Evolutionary conservation across 2,329 filamentous ascomycete genomes (phyloP), one percentile per base, ranked within the genome.

Genomic region (Myriosclerotinia scirpicola): DNA sequence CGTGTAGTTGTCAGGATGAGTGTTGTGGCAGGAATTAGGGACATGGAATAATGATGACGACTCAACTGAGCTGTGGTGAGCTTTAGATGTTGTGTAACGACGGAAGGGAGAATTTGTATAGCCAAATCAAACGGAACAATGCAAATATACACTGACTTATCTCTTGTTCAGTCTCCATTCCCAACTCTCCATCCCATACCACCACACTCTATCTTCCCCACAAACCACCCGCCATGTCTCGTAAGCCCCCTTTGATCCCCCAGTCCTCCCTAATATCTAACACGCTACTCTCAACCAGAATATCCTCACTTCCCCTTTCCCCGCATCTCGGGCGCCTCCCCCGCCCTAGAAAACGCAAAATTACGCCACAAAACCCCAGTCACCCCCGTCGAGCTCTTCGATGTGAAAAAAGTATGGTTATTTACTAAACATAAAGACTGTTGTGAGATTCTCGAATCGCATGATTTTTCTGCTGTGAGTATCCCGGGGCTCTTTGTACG

Each of bases 351-450:
- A 69, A 83, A 79, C 64, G 80, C 80, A 3, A 73, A 73, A 4
- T 76, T 83, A 30, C 77, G 81, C 9, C 77, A 76, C n/a, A 78
- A 73, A 1, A 75, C 80, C 5, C 81, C 81, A 0, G 76, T 83
- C 6, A 81, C 81, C 0, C 72, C 75, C 65, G 80, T 83, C 17
- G 77, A 78, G 69, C 77, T 83, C 12, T 83, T 77, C 67, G 81
- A 83, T 69, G 80, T 79, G n/a, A 80, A 76, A 59, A 69, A 77
- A 17, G 78, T 81, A 6, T 84, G 82, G 82, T 74, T 83, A 1
- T 77, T 81, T 6, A 79, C 80, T 17, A 83, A 83, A 72, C 77
- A 83, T 70, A 76, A 79, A 56, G 81, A 83, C 70, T 79, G 83
- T 14, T 79, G 78, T 66, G 73, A 72, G 34, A 79, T 83, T 0